Percentiles rank a stretch among this genome's conserved stretches.
Evolutionary conservation across 768 basidiomycete species (phyloP).

Genomic region (Kondoa malvinella): DNA sequence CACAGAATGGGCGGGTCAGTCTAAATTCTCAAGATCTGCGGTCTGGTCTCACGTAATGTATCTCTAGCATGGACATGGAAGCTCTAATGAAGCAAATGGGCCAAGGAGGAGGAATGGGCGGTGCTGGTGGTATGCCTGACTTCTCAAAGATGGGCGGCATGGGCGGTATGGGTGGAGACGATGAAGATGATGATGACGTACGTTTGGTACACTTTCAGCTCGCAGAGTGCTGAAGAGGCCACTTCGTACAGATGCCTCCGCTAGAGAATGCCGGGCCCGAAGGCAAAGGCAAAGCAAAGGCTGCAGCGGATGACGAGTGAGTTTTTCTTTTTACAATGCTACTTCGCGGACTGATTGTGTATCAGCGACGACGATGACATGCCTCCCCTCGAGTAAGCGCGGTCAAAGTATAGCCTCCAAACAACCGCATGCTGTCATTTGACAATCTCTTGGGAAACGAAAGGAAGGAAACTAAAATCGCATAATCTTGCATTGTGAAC

Average conservation of each 20-base stretch:
- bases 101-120: not conserved
- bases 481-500: too few species aligned
- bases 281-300: conserved; percentile 6
- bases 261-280: not conserved
- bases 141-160: not conserved
- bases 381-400: too few species aligned
- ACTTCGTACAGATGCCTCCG: conserved; percentile 3
- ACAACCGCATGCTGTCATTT: too few species aligned
- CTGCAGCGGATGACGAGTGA: not conserved
- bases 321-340: not conserved
- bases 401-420: too few species aligned
- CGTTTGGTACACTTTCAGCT: not conserved
- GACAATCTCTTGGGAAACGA: too few species aligned
- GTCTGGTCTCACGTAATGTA: not conserved
- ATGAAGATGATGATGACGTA: conserved; percentile 4
- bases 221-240: not conserved
- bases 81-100: not conserved
- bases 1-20: not conserved
- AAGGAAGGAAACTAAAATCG: too few species aligned
- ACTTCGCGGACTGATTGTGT: not conserved
- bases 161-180: not conserved
- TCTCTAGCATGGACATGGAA: not conserved
- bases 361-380: not conserved
- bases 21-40: not conserved
- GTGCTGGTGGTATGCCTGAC: not conserved